Evolutionary conservation across 352 stramenopile genomes (phyloP).

Genomic region (Pythium apleroticum): DNA sequence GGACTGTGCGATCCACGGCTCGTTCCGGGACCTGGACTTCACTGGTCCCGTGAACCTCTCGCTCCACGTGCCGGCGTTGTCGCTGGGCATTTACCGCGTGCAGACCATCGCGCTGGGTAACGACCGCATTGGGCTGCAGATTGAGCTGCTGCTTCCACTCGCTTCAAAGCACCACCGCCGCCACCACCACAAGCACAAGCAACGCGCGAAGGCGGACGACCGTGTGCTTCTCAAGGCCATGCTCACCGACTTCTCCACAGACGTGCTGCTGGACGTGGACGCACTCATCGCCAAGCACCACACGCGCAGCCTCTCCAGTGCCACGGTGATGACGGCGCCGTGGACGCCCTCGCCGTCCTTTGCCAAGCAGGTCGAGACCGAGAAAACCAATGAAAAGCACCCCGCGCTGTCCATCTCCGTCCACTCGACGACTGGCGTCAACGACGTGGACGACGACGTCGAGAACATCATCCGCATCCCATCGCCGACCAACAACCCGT

Average conservation of each 20-base stretch:
- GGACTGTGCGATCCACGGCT: constrained; percentile 56
- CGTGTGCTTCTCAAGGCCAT: constrained; percentile 37
- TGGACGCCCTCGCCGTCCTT: constrained; percentile 40
- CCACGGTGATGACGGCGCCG: constrained; percentile 34
- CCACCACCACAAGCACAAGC: constrained; percentile 12
- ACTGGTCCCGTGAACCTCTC: constrained; percentile 51
- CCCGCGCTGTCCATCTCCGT: constrained; percentile 36
- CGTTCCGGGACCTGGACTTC: constrained; percentile 63
- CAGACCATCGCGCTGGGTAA: constrained; percentile 49
- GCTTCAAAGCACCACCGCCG: neutral
- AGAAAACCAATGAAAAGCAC: constrained; percentile 37
- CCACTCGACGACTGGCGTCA: constrained; percentile 14
- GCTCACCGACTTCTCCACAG: constrained; percentile 48
- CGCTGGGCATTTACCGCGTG: constrained; percentile 53
- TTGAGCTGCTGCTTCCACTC: constrained; percentile 53
- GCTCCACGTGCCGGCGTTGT: constrained; percentile 47
- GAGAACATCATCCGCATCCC: constrained; percentile 23
- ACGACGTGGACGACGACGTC: constrained; percentile 2
- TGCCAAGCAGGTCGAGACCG: constrained; percentile 26
- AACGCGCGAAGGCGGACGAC: neutral
- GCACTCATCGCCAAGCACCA: constrained; percentile 49
- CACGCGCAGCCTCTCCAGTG: constrained; percentile 30
- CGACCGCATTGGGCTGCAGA: constrained; percentile 48
- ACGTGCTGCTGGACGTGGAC: constrained; percentile 61
- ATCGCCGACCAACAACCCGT: constrained; percentile 18